Base-by-base conservation (phyloP, 169 alveolate species). In the Plasmodium falciparum region DNA sequence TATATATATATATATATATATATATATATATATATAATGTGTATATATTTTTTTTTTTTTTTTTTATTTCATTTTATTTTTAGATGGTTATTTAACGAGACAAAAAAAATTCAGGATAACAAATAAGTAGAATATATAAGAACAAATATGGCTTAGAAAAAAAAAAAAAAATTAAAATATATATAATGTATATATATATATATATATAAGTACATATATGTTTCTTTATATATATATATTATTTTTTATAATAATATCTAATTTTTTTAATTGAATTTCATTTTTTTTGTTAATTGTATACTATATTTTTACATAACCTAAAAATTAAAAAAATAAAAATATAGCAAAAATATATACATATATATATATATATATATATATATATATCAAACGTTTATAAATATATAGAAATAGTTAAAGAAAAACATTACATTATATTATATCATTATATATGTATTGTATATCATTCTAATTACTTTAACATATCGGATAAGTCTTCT, bases 281-380 rank as follows among this genome's bases (percentile, higher is more conserved):
- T 52, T 52, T 43, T 43, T 8, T 54, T 72, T 26, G 24, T 72
- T 54, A 76, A 75, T 65, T 66, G 58, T 76, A 65, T 22, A 76
- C 75, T 12, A 65, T 76, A 26, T 76, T 76, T 76, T 76, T 76
- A 24, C 89, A 76, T 69, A 76, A 29, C 89, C 89, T 76, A 43
- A 65, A 76, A 76, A 20, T 71, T 43, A 17, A 62, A 26, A 26
- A 26, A 52, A 56, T 52, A 9, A 9, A 70, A 63, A 2, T 24
- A 65, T 63, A 67, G 33, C 47, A 75, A 22, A 39, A 54, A 73
- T 26, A 24, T n/a, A n/a, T n/a, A n/a, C n/a, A n/a, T n/a, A n/a
- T n/a, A 20, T 20, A 20, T 20, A 20, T 20, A 20, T 20, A 24
- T 24, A 24, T 24, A 24, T 24, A 24, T 24, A 52, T 24, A 59